Conservation (phyloP, 192 early-diverging fungal species). For the Coemansia sp. region DNA sequence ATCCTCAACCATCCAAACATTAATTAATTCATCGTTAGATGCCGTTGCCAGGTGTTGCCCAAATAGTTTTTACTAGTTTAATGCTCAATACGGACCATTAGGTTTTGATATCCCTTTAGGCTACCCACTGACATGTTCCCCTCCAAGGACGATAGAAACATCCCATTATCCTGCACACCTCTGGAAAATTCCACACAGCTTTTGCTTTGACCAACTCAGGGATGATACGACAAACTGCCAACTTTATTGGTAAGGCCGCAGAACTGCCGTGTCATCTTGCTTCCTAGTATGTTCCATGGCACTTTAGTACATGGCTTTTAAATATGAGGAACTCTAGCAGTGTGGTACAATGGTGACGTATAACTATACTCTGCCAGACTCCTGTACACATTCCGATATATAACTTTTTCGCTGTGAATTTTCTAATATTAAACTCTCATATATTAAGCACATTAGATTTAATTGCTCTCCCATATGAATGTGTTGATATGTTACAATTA, state of each 20-base stretch:
- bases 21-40: conserved; percentile 87
- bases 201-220: conserved; percentile 57
- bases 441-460: too few relatives aligned
- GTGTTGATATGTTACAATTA: too few relatives aligned
- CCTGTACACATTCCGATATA: not conserved
- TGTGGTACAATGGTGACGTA: too few relatives aligned
- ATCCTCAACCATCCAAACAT: conserved; percentile 90
- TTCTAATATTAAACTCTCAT: too few relatives aligned
- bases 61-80: conserved; percentile 68
- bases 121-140: conserved; percentile 73
- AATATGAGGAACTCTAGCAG: too few relatives aligned
- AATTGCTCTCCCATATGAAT: too few relatives aligned
- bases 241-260: conserved; percentile 87
- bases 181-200: conserved; percentile 73
- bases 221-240: conserved; percentile 87
- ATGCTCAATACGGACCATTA: conserved; percentile 83
- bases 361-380: not conserved
- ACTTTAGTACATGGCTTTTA: conserved; percentile 69
- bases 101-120: conserved; percentile 75
- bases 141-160: conserved; percentile 81
- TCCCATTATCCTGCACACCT: conserved; percentile 70
- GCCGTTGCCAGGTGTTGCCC: conserved; percentile 70
- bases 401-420: too few relatives aligned
- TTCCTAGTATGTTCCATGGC: conserved; percentile 83
- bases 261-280: conserved; percentile 58